Base-by-base conservation (phyloP, 108 stramenopile species). In the Cylindrotheca closterium region DNA sequence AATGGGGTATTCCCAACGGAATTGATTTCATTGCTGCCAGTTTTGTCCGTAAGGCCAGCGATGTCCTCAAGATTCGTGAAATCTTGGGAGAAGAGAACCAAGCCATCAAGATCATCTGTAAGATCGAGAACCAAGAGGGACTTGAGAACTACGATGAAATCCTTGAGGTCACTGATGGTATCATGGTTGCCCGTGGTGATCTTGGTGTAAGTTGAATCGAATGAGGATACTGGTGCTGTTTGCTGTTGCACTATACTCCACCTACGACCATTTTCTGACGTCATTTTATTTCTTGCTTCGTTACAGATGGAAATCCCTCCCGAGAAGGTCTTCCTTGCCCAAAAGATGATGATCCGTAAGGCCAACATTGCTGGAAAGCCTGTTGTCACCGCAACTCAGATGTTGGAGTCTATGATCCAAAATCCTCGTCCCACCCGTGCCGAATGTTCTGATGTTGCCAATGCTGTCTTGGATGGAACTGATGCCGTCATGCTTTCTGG, bases 181-280 rank as follows among this genome's bases (percentile, higher is more conserved):
- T 99, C 86, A 99, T 99, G 99, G 98, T 99, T 55, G 99, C 99
- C 51, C 92, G 99, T 70, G 98, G 98, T 55, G 98, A 99, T 78
- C 75, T 99, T 78, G 97, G 98, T 61, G 17, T 22, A 22, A 52
- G 7, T 52, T 17, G 10, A 7, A 22, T 19, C 19, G 19, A 52
- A 52, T 17, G 19, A 19, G 15, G 21, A 52, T 12, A 22, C 56
- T 57, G 12, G 30, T 18, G 10, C 12, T 30, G 7, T 29, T 19
- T 29, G 25, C 10, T 28, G 26, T 31, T 31, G 12, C 28, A 10
- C 30, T 7, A 10, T 57, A 7, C 56, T 57, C 56, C 8, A 12
- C 27, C 12, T 19, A 57, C 15, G 42, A 12, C 15, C 42, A 45
- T 45, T 45, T 45, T 45, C 15, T 45, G 12, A 45, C 42, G 12